phyloP scores from a whole-genome alignment of 495 filamentous ascomycete species.

The Ascodesmis nigricans region DNA sequence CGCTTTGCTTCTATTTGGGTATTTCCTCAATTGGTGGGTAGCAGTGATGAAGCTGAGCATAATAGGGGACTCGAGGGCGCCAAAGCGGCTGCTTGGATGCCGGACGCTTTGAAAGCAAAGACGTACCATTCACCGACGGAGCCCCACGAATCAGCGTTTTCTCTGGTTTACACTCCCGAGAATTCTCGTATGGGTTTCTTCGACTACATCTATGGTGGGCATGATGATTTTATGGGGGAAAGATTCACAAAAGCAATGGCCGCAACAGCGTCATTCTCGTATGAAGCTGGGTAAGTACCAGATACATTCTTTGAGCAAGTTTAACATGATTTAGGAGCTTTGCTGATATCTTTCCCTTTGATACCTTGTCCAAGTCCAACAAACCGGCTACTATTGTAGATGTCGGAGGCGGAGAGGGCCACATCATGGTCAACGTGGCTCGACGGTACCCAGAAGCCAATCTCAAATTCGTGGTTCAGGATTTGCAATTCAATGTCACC shows the following conservation, averaged over 20 bases:
- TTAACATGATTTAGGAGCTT: background rate
- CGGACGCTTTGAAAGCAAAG: background rate
- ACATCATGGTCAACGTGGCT: background rate
- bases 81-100: background rate
- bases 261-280: background rate
- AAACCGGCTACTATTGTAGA: conserved; percentile 1
- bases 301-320: background rate
- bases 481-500: background rate
- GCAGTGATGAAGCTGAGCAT: background rate
- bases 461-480: conserved; percentile 1
- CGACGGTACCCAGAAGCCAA: background rate
- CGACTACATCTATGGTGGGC: background rate
- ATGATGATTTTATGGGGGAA: background rate
- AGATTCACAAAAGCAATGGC: background rate
- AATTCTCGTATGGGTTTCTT: background rate
- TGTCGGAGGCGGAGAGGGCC: conserved; percentile 2
- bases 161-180: background rate
- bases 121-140: background rate
- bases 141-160: background rate
- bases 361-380: background rate
- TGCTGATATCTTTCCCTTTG: conserved; percentile 1
- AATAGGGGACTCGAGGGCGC: background rate
- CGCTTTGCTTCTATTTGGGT: background rate
- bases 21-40: background rate
- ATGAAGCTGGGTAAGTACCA: conserved; percentile 1